Conservation (phyloP, 2,329 filamentous ascomycete species). For the Fusarium nisikadoi region DNA sequence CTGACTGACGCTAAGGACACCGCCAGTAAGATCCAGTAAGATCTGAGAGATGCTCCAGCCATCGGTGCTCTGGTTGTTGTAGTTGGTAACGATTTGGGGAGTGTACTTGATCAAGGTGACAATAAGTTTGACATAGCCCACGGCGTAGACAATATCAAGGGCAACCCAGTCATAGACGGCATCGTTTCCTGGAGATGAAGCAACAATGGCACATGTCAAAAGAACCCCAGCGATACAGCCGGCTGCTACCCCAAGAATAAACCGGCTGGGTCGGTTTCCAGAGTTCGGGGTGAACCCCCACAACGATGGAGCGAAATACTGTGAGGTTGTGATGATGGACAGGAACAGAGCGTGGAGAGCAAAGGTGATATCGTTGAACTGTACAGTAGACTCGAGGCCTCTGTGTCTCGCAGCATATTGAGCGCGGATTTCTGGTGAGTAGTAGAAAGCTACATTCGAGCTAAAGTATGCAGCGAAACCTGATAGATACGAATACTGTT, state of each 20-base stretch:
- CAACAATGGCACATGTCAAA: slow-evolving; percentile 59
- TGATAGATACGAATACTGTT: slow-evolving; percentile 37
- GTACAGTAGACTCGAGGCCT: slow-evolving; percentile 82
- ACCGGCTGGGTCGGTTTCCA: slow-evolving; percentile 65
- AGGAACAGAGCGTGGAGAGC: slow-evolving; percentile 82
- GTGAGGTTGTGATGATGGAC: slow-evolving; percentile 77
- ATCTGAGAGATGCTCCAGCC: slow-evolving; percentile 92
- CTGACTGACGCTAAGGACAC: slow-evolving; percentile 83
- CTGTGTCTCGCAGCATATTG: slow-evolving; percentile 87
- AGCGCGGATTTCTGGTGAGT: slow-evolving; percentile 77
- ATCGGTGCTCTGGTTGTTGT: slow-evolving; percentile 81
- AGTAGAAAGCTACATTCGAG: slow-evolving; percentile 81
- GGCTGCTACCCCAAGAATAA: slow-evolving; percentile 75
- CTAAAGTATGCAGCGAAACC: slow-evolving; percentile 81
- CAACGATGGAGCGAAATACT: slow-evolving; percentile 74
- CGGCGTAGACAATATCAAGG: slow-evolving; percentile 72
- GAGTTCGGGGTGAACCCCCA: slow-evolving; percentile 79
- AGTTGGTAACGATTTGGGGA: slow-evolving; percentile 86
- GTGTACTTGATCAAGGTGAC: slow-evolving; percentile 93
- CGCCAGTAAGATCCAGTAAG: slow-evolving; percentile 83
- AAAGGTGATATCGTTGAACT: slow-evolving; percentile 90
- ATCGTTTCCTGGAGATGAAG: slow-evolving; percentile 50
- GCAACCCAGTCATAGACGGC: slow-evolving; percentile 65
- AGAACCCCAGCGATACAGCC: slow-evolving; percentile 73
- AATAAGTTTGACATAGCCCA: slow-evolving; percentile 89